Base-by-base conservation (phyloP, 1,284 basidiomycete genomes). In the Ustilago cynodontis region DNA sequence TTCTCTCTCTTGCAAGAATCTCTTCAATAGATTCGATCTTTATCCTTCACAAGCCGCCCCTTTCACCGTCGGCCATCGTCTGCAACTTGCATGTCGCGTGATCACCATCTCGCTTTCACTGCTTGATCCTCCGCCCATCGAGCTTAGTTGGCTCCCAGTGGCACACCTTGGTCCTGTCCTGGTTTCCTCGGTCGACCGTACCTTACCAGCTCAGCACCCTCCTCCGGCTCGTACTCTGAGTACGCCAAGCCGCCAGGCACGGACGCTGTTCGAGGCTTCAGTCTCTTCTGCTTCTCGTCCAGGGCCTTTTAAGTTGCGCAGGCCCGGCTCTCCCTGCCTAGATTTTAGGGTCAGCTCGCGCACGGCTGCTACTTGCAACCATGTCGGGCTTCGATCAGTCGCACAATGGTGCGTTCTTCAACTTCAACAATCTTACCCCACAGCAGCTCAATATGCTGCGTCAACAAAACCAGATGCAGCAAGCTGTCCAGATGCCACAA, bases 351-450 rank as follows among this genome's bases (percentile, higher is more conserved):
- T 14, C 29, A n/a, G 24, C 45, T 35, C 29, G 20, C 20, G 28
- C 22, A n/a, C 33, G n/a, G 18, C 37, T 29, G 20, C 45, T 24
- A 13, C 28, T 35, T 37, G 51, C 50, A n/a, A 60, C n/a, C 65
- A 77, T 77, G 74, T 77, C 75, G 28, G 75, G 71, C 63, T 77
- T 77, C 35, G 75, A 73, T 24, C 71, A 63, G 50, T 59, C 73
- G 56, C 63, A 70, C 54, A 71, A 72, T 50, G 65, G 59, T 59
- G 73, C 65, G 4, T 73, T 77, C 41, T 77, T 77, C 63, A 69
- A 69, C 55, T 71, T 77, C 47, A 66, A 73, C 71, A 77, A 73
- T 52, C 75, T 77, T 50, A 77, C 75, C 4, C 71, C 75, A 16
- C 75, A 77, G 51, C 63, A 71, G 61, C 65, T 76, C 65, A 69